Evolutionary conservation across 2,329 filamentous ascomycete genomes (phyloP).

Genomic region (Pezicula neosporulosa): DNA sequence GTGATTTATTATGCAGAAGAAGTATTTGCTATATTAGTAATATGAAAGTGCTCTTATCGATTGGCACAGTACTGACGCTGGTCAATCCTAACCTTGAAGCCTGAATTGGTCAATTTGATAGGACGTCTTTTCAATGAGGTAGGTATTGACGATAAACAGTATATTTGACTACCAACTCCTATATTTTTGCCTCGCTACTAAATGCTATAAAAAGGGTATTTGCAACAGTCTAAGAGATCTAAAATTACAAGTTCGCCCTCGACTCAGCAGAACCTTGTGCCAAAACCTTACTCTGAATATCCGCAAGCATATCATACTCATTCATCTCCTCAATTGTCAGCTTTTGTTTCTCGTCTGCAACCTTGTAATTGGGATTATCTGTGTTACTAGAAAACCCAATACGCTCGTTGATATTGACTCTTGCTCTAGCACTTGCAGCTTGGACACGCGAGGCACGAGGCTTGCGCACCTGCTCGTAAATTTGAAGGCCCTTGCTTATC

Average conservation of each 20-base stretch:
- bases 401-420: constrained; percentile 59
- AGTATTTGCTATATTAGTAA: too few species aligned
- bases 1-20: too few species aligned
- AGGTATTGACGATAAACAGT: too few species aligned
- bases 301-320: constrained; percentile 55
- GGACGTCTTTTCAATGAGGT: too few species aligned
- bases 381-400: constrained; percentile 64
- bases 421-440: constrained; percentile 52
- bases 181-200: background rate
- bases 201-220: background rate
- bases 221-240: too few species aligned
- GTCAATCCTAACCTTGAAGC: too few species aligned
- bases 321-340: constrained; percentile 71
- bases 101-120: too few species aligned
- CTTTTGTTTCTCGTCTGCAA: constrained; percentile 57
- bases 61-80: too few species aligned
- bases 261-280: background rate
- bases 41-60: too few species aligned
- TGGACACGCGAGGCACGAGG: constrained; percentile 55
- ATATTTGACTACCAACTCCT: background rate
- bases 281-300: constrained; percentile 37
- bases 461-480: constrained; percentile 50
- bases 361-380: constrained; percentile 52
- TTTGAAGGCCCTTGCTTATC: constrained; percentile 40
- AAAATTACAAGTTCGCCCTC: background rate